phyloP scores from a whole-genome alignment of 768 basidiomycete genomes.

The Mycena venus region DNA sequence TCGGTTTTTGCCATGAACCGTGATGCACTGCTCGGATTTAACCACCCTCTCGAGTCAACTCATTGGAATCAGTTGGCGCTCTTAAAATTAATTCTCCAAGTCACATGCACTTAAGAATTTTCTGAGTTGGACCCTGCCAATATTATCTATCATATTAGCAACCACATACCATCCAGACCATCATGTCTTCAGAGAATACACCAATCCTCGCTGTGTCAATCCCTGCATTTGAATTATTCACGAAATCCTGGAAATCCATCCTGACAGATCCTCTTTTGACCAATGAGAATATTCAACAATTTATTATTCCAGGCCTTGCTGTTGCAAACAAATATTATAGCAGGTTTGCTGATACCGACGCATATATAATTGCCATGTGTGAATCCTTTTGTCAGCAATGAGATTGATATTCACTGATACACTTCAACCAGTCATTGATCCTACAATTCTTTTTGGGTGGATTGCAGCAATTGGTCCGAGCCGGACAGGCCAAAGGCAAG shows the following conservation, averaged over 20 bases:
- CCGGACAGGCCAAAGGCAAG: not conserved
- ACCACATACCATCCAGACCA: slow-evolving; percentile 10
- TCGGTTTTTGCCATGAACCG: not conserved
- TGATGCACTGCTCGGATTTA: not conserved
- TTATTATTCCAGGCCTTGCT: not conserved
- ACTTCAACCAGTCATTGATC: not conserved
- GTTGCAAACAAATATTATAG: not conserved
- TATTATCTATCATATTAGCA: slow-evolving; percentile 7
- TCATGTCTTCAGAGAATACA: slow-evolving; percentile 13
- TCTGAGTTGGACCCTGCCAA: not conserved
- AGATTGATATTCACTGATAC: not conserved
- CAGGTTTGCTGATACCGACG: not conserved
- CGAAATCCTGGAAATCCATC: not conserved
- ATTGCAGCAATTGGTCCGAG: not conserved
- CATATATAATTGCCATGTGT: not conserved
- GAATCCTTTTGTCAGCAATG: not conserved
- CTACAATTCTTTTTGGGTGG: not conserved
- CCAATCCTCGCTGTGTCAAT: slow-evolving; percentile 1
- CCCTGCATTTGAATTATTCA: slow-evolving; percentile 9
- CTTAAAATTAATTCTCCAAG: slow-evolving; percentile 4
- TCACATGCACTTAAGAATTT: not conserved
- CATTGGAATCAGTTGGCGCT: slow-evolving; percentile 3
- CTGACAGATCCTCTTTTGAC: not conserved
- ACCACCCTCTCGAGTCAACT: slow-evolving; percentile 1
- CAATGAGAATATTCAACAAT: not conserved